Evolutionary conservation across 176 grass and related monocot species (phyloP), one percentile per base, ranked within the genome.

Genomic region (Musa beccarii): DNA sequence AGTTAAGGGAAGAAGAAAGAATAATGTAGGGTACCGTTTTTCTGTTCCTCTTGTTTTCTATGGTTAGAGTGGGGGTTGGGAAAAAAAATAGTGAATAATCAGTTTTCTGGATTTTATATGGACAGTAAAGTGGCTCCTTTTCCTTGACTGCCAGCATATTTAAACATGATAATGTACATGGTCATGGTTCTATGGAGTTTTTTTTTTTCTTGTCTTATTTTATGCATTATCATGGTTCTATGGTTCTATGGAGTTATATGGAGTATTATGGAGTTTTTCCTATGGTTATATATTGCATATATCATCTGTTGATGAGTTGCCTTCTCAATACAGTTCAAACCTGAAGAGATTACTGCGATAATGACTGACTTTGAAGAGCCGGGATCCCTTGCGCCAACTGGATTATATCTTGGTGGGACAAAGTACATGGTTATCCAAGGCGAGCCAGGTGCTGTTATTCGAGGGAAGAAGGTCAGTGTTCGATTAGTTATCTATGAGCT

Each of bases 391-490:
- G 71, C 71, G 16, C 51, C 71, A 25, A 54, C 51, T 50, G 51
- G 71, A 54, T 73, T 73, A 54, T 26, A 55, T 54, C 71, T 73
- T 55, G 71, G 52, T 9, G 71, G 71, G 12, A 54, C 12, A 28
- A 73, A 55, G n/a, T 73, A 55, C 43, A 73, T 73, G 52, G 71
- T 73, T 53, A 54, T 73, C 1, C 71, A 73, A 28, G 71, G 71
- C 2, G 71, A 73, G n/a, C 23, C 51, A 17, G 71, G 71, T 54
- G 52, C 13, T 26, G 52, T 73, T 29, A 73, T 73, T 54, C 20
- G 71, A 55, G 51, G 71, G 22, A 73, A 73, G 52, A 73, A 73
- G 71, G 71, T 73, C 11, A 73, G 71, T n/a, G 26, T 6, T 9
- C 24, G 1, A 12, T 23, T 9, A 26, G 2, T 66, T 26, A 23